Percentiles rank a stretch among this genome's conserved stretches.
Conservation (phyloP, 176 grass and related monocot genomes). For the Oryza coarctata region DNA sequence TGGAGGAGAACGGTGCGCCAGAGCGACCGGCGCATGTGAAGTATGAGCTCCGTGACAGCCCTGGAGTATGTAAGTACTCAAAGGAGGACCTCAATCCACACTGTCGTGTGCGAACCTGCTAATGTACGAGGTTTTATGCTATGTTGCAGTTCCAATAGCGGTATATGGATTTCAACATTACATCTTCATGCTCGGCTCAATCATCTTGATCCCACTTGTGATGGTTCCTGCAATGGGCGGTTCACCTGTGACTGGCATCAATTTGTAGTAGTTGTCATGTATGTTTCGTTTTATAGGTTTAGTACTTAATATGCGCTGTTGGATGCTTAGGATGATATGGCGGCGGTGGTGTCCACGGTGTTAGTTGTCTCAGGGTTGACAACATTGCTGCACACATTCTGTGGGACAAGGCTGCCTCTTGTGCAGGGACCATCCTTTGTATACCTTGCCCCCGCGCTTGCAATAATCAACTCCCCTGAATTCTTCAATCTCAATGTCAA, state of each 20-base stretch:
- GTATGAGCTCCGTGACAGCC: slow-evolving; percentile 83
- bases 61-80: slow-evolving; percentile 63
- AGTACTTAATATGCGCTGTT: slow-evolving; percentile 17
- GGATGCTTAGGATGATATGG: slow-evolving; percentile 72
- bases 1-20: slow-evolving; percentile 46
- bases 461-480: slow-evolving; percentile 88
- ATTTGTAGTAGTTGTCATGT: slow-evolving; percentile 4
- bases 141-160: slow-evolving; percentile 68
- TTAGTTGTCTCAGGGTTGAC: slow-evolving; percentile 73
- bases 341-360: slow-evolving; percentile 87
- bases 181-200: slow-evolving; percentile 94
- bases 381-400: slow-evolving; percentile 78
- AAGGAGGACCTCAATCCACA: not conserved
- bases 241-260: slow-evolving; percentile 56
- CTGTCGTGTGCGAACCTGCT: not conserved
- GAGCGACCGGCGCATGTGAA: slow-evolving; percentile 66
- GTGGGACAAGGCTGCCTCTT: slow-evolving; percentile 84
- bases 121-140: slow-evolving; percentile 9
- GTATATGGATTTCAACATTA: slow-evolving; percentile 86
- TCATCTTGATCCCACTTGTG: slow-evolving; percentile 80
- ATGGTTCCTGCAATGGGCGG: slow-evolving; percentile 95
- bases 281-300: not conserved
- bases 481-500: slow-evolving; percentile 86
- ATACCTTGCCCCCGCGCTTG: slow-evolving; percentile 82
- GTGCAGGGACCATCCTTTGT: slow-evolving; percentile 96